Evolutionary conservation across 192 early-diverging fungal species (phyloP), one percentile per base, ranked within the genome.

Genomic region (Entomortierella chlamydospora): DNA sequence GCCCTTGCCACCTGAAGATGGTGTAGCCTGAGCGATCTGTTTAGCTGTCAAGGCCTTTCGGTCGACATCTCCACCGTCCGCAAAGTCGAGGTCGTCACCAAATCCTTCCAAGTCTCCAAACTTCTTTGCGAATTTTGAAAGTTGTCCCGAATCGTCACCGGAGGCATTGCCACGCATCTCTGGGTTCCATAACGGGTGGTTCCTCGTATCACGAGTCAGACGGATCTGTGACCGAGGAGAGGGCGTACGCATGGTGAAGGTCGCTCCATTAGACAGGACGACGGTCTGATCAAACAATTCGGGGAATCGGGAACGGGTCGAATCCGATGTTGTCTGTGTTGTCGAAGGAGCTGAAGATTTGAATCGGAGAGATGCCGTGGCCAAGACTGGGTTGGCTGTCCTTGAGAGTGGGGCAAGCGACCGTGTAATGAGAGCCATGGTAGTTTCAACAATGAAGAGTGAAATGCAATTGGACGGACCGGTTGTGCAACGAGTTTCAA

Each of bases 181-280:
- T 5, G 95, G 95, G 81, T 97, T 97, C 97, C 97, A 99, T 12
- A 99, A 85, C 28, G 92, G 90, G 67, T 98, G 94, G 70, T 96
- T 97, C 28, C 95, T 85, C n/a, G 93, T 93, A 73, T 99, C 97
- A 70, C 94, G 95, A 47, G 94, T 93, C 34, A 99, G 85, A 57
- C 93, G 93, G 42, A 96, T 85, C 62, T 94, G 84, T n/a, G 89
- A 62, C 68, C 93, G 90, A 8, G 97, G 97, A 3, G 95, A 95
- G 4, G 95, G 95, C 11, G 93, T 91, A 47, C 90, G 87, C 29
- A 97, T 81, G 22, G 83, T 88, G 81, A 93, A 96, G 8, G 95
- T 93, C 10, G 93, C 91, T 10, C 97, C 97, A 82, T 97, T 94
- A 7, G 94, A 93, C 37, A 97, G 90, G 2, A 96, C 88, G 15